phyloP scores from a whole-genome alignment of 2,329 filamentous ascomycete genomes.

The Emmonsiellopsis sp. region DNA sequence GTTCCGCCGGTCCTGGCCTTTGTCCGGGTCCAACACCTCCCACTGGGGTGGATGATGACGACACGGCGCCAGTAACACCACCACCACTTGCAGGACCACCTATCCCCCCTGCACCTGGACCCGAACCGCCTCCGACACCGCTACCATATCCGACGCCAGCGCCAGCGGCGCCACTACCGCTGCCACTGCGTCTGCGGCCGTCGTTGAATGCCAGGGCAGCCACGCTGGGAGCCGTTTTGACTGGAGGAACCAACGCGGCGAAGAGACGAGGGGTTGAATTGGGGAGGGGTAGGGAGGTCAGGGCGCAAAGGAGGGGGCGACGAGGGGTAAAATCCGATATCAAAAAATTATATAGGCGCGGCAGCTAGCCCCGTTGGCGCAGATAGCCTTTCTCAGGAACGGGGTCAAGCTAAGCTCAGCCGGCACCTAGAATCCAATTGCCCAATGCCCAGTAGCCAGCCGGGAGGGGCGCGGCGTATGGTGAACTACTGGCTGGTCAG shows the following conservation, averaged over 20 bases:
- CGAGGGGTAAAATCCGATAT: background rate
- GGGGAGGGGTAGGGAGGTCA: background rate
- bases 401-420: no score
- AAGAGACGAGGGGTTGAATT: background rate
- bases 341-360: background rate
- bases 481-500: no score
- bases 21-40: background rate
- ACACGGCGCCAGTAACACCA: background rate
- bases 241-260: background rate
- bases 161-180: conserved; percentile 5
- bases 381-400: no score
- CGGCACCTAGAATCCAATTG: no score
- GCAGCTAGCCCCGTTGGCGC: background rate
- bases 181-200: conserved; percentile 10
- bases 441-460: no score
- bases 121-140: conserved; percentile 10
- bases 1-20: background rate
- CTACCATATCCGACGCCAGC: conserved; percentile 8
- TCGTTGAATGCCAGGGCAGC: conserved; percentile 10
- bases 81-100: background rate
- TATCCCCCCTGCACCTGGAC: conserved; percentile 2
- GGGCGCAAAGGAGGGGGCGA: background rate
- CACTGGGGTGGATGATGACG: background rate
- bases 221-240: conserved; percentile 8
- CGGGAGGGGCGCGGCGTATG: no score